Base-by-base conservation (phyloP, 2,329 filamentous ascomycete genomes). In the Neurospora sp. region DNA sequence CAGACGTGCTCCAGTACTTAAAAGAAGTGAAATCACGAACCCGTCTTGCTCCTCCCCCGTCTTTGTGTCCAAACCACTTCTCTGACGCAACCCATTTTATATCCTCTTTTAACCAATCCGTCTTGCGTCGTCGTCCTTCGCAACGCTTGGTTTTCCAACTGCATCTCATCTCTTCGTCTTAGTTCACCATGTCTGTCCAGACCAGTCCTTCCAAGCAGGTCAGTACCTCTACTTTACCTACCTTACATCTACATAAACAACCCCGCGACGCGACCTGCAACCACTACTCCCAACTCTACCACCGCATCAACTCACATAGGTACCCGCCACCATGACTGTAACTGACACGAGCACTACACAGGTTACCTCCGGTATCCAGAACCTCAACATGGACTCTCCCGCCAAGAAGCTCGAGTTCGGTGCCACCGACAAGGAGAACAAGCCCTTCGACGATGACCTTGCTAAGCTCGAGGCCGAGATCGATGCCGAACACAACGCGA, bases 341-440 rank as follows among this genome's bases (percentile, higher is more conserved):
- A 69, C 80, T 84, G 80, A 83, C 76, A 70, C 69, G 68, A 62
- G 13, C 72, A 70, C 72, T 67, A 67, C 66, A 74, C 79, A 98
- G 95, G 91, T 91, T 84, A 92, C 93, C 77, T 90, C 92, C 78
- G 93, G 90, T 77, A 91, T 98, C 78, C 90, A 96, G 81, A 89
- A 88, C 76, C 87, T 98, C 81, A 96, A 95, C 84, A 96, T 97
- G 89, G 92, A 96, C 76, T 96, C 93, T 0, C 93, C 94, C 66
- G 84, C 91, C 74, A 97, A 97, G 90, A 96, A 96, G 87, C 88
- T 96, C 75, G 86, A 91, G 84, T 93, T 97, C 80, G 82, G 86
- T 74, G 79, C 84, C 69, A 85, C 85, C 71, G 86, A 93, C 84
- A 97, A 97, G 84, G 94, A 97, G 84, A 97, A 97, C 83, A 82